phyloP scores from a whole-genome alignment of 129 eudicot genomes.

The Helianthus tuberosus region DNA sequence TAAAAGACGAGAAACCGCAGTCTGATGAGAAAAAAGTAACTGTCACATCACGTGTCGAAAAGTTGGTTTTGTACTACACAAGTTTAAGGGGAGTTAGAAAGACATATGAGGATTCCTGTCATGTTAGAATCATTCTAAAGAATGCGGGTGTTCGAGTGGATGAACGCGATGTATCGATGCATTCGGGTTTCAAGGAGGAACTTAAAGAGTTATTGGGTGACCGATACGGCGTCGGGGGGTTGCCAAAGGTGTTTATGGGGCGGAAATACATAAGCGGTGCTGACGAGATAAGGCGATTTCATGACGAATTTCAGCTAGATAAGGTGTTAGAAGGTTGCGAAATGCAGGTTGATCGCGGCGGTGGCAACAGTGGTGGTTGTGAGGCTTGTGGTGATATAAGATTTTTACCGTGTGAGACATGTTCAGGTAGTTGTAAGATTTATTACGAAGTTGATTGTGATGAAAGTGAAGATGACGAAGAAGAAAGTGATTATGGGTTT shows the following conservation, averaged over 20 bases:
- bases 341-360: slow-evolving; percentile 31
- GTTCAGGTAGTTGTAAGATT: slow-evolving; percentile 93
- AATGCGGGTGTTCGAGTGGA: slow-evolving; percentile 63
- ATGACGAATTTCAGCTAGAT: slow-evolving; percentile 77
- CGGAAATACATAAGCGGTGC: slow-evolving; percentile 71
- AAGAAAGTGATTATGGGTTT: slow-evolving; percentile 75
- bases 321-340: slow-evolving; percentile 67
- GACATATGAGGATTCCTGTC: slow-evolving; percentile 89
- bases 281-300: slow-evolving; percentile 66
- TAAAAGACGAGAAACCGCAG: background rate
- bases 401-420: slow-evolving; percentile 82
- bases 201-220: slow-evolving; percentile 67
- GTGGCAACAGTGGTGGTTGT: slow-evolving; percentile 46
- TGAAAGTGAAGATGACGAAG: slow-evolving; percentile 44
- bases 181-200: slow-evolving; percentile 88
- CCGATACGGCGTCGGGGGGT: slow-evolving; percentile 45
- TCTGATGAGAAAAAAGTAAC: background rate
- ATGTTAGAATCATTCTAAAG: slow-evolving; percentile 66
- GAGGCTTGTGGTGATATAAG: slow-evolving; percentile 87
- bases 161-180: slow-evolving; percentile 97
- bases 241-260: slow-evolving; percentile 84
- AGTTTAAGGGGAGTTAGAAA: slow-evolving; percentile 89
- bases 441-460: slow-evolving; percentile 58
- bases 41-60: slow-evolving; percentile 32
- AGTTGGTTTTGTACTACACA: slow-evolving; percentile 68